Conservation (phyloP, 2,329 filamentous ascomycete genomes). For the Sclerotinia minor region DNA sequence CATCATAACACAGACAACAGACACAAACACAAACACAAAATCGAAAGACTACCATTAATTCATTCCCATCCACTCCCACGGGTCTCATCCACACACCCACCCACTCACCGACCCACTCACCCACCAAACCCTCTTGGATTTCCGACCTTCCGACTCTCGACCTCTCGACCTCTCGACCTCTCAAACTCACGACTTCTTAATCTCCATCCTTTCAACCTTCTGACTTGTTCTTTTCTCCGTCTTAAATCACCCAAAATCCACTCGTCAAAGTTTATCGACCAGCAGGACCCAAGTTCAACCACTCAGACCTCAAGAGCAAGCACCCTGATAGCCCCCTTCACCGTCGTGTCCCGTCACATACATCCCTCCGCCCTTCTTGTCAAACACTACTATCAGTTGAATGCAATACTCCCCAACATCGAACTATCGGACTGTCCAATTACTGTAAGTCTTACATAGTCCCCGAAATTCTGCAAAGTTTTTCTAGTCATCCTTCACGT, state of each 20-base stretch:
- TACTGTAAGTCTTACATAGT: conserved; percentile 27
- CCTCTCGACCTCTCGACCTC: not conserved
- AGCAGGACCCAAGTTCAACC: conserved; percentile 1
- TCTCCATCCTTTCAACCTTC: conserved; percentile 11
- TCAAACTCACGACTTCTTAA: not conserved
- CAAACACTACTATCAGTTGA: conserved; percentile 27
- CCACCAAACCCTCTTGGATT: not conserved
- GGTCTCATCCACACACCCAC: not conserved
- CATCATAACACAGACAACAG: conserved; percentile 18
- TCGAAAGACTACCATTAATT: not conserved
- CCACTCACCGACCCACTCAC: not conserved
- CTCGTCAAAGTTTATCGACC: conserved; percentile 20
- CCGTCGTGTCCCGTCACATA: conserved; percentile 27
- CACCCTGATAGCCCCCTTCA: conserved; percentile 24
- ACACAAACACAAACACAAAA: not conserved
- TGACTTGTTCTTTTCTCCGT: conserved; percentile 19
- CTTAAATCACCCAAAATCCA: not conserved
- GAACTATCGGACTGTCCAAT: conserved; percentile 20
- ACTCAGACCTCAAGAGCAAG: conserved; percentile 20
- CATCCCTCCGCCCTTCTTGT: conserved; percentile 29
- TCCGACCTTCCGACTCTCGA: not conserved
- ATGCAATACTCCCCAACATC: conserved; percentile 1
- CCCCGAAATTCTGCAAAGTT: conserved; percentile 24
- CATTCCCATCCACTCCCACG: not conserved
- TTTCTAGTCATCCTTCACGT: conserved; percentile 22